Evolutionary conservation across 345 rosid species (phyloP), one percentile per base, ranked within the genome.

Genomic region (Nasturtium officinale): DNA sequence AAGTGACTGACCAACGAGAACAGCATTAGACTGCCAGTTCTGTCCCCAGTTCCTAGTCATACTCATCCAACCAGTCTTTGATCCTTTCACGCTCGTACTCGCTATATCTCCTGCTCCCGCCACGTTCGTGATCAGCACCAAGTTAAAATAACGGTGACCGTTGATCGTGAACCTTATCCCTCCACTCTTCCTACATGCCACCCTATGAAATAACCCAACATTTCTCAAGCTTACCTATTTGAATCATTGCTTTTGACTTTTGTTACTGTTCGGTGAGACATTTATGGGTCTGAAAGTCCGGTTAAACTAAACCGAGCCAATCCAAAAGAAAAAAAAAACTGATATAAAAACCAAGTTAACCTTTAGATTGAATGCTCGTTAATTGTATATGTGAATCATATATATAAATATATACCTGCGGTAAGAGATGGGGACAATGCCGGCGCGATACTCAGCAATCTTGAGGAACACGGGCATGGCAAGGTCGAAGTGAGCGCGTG

Each of bases 41-140:
- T 87, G 91, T 52, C 89, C 91, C 91, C 92, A 85, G 81, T 87
- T 87, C 23, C 88, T 77, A 43, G 80, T 85, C 81, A 84, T 50
- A 72, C 79, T 67, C 88, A 81, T 83, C 90, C 90, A 87, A 3
- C 85, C 82, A 3, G 84, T 86, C 71, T 61, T 79, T 23, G 90
- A 54, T 0, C 90, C 90, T 74, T 87, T 87, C 55, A 87, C 85
- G 72, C 90, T 85, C 46, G 79, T 82, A 80, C 57, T 80, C 78
- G 45, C 75, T 7, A 87, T 65, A 61, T 87, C 87, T 26, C 92
- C 92, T 3, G 90, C 92, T 35, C 92, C 92, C 6, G 92, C 92
- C 2, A 87, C 92, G 82, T 87, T 87, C 69, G 84, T 81, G 65
- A 87, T 79, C 78, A 87, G 23, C 0, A 87, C 85, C 78, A 87